These are phyloP conservation scores for Fomitopsis palustris DNA, from an alignment of 1,284 basidiomycete species.

Conservation along the genomic window DNA sequence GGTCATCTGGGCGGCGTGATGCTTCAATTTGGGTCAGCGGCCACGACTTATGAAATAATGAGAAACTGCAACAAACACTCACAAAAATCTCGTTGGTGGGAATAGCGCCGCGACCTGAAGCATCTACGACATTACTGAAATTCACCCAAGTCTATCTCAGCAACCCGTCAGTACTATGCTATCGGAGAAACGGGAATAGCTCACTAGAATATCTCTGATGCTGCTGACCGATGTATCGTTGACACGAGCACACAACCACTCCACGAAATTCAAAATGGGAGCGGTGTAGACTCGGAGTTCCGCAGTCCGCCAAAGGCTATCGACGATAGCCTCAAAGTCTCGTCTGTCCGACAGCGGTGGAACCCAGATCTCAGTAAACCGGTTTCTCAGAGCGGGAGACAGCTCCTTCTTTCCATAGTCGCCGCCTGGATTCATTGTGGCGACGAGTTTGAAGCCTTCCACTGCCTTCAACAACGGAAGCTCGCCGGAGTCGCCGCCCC, in stretches of 20 bases:
- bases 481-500: constrained; percentile 74
- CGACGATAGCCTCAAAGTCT: constrained; percentile 83
- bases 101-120: constrained; percentile 35
- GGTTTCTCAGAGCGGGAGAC: constrained; percentile 94
- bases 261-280: constrained; percentile 75
- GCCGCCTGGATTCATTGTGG: constrained; percentile 99
- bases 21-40: constrained; percentile 40
- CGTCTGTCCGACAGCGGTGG: constrained; percentile 76
- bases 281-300: constrained; percentile 59
- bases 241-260: constrained; percentile 73
- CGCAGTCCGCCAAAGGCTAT: constrained; percentile 65
- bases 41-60: background rate
- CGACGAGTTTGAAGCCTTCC: constrained; percentile 82
- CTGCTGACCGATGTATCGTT: constrained; percentile 71
- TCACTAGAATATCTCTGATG: constrained; percentile 86
- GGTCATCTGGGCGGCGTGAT: constrained; percentile 86
- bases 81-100: constrained; percentile 65
- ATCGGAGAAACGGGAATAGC: constrained; percentile 24
- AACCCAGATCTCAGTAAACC: constrained; percentile 99
- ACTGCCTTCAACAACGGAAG: constrained; percentile 67
- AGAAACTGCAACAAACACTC: constrained; percentile 31
- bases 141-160: constrained; percentile 80
- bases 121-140: constrained; percentile 74
- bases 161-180: background rate
- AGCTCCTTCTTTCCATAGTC: constrained; percentile 99